Conservation (phyloP, 1,284 basidiomycete species). For the Cryptococcus floricola region DNA sequence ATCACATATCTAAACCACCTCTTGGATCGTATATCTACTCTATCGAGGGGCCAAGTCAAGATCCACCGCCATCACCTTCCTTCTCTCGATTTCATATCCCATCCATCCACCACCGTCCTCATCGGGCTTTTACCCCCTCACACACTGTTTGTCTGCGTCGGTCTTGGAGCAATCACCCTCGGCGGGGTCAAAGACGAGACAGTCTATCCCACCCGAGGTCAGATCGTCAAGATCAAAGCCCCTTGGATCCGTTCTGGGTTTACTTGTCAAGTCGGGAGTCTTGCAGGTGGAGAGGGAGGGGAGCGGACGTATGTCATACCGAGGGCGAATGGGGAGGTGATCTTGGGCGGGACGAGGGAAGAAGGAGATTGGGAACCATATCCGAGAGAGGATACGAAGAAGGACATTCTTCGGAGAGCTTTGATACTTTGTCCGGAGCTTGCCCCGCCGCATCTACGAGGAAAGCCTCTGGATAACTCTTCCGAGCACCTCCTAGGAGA, state of each 20-base stretch:
- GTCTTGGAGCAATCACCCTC: conserved; percentile 54
- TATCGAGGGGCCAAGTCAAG: neutral
- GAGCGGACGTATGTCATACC: conserved; percentile 48
- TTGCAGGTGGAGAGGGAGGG: conserved; percentile 44
- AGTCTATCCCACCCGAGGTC: conserved; percentile 57
- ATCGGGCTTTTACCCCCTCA: conserved; percentile 39
- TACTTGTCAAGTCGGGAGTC: conserved; percentile 41
- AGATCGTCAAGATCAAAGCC: conserved; percentile 55
- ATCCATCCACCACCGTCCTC: conserved; percentile 15
- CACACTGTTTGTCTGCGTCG: conserved; percentile 66
- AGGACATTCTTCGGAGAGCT: conserved; percentile 36
- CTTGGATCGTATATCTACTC: conserved; percentile 8
- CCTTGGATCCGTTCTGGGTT: conserved; percentile 41
- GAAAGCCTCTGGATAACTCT: neutral
- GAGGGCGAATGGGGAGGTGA: conserved; percentile 41
- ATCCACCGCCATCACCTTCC: conserved; percentile 27
- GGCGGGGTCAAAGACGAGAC: conserved; percentile 54
- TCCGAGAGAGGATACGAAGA: conserved; percentile 28
- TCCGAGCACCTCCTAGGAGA: neutral
- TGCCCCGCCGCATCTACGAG: conserved; percentile 11
- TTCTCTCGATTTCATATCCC: conserved; percentile 19
- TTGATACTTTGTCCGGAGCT: conserved; percentile 40
- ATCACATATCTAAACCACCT: conserved; percentile 38
- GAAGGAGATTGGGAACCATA: conserved; percentile 40
- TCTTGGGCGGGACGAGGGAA: conserved; percentile 47